A percentile compares a stretch with the other conserved stretches of the same genome.
Evolutionary conservation across 805 yeast genomes (phyloP).

Genomic region (Grigorovia humatica): DNA sequence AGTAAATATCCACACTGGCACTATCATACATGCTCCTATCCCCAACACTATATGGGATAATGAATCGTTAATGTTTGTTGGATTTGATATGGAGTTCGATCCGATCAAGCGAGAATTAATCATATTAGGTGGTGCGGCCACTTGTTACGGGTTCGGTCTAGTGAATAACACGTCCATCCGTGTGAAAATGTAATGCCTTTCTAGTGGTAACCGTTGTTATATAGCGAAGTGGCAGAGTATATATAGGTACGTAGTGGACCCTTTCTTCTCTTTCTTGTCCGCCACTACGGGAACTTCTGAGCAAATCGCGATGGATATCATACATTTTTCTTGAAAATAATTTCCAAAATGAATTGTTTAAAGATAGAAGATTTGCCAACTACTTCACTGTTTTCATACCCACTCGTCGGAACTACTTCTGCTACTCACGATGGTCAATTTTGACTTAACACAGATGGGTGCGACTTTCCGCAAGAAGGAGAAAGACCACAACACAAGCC

Average conservation of each 20-base stretch:
- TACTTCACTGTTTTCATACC: not conserved
- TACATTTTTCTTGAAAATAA: not conserved
- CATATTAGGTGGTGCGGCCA: conserved; percentile 62
- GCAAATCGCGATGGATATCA: not conserved
- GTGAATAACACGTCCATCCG: conserved; percentile 31
- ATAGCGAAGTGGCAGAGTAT: too few relatives aligned
- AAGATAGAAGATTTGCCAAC: not conserved
- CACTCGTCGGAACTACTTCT: not conserved
- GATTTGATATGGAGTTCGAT: conserved; percentile 35
- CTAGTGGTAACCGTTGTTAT: too few relatives aligned
- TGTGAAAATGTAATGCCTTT: not conserved
- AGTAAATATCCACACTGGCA: conserved; percentile 17
- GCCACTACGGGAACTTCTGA: too few relatives aligned
- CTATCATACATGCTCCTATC: conserved; percentile 22
- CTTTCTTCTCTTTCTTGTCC: too few relatives aligned
- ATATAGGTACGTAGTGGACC: not conserved
- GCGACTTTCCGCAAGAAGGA: conserved; percentile 21
- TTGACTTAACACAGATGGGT: conserved; percentile 24
- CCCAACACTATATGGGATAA: conserved; percentile 31
- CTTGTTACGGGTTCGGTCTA: conserved; percentile 72
- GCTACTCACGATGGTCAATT: conserved; percentile 13
- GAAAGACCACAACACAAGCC: conserved; percentile 9
- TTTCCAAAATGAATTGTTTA: too few relatives aligned
- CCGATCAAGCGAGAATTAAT: conserved; percentile 11
- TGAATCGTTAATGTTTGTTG: conserved; percentile 36